Evolutionary conservation across 2,329 filamentous ascomycete genomes (phyloP).

Genomic region (Parafenestella ontariensis): DNA sequence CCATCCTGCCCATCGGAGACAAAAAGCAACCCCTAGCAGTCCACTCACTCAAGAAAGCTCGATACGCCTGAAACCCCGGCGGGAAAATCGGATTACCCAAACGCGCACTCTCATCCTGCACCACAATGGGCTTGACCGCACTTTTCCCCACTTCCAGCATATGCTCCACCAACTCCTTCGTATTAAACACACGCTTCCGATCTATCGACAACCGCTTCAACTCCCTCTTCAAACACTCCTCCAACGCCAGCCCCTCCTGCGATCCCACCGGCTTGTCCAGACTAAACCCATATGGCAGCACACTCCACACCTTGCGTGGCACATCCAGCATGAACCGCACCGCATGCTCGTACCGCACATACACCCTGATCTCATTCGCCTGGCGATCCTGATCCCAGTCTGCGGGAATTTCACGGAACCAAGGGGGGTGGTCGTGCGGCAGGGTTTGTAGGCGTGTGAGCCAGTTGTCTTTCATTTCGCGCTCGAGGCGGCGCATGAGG

Average conservation of each 20-base stretch:
- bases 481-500: neutral
- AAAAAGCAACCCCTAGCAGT: conserved; percentile 15
- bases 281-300: conserved; percentile 8
- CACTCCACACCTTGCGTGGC: neutral
- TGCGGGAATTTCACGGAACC: neutral
- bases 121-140: conserved; percentile 9
- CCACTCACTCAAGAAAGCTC: conserved; percentile 18
- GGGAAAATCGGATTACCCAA: conserved; percentile 17
- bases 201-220: conserved; percentile 1
- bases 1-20: conserved; percentile 1
- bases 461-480: conserved; percentile 5
- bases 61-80: conserved; percentile 16
- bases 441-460: conserved; percentile 1
- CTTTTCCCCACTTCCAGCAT: conserved; percentile 6
- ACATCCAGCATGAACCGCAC: conserved; percentile 11
- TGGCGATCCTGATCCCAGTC: neutral
- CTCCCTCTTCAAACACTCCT: conserved; percentile 4
- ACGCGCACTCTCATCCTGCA: neutral
- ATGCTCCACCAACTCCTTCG: conserved; percentile 10
- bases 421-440: neutral
- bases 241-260: conserved; percentile 6
- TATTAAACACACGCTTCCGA: neutral
- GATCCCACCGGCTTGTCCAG: conserved; percentile 12
- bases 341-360: conserved; percentile 4
- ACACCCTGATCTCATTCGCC: neutral